A percentile compares a stretch with the other conserved stretches of the same genome.
Conservation (phyloP, 140 eudicot species). For the Bidens hawaiensis region DNA sequence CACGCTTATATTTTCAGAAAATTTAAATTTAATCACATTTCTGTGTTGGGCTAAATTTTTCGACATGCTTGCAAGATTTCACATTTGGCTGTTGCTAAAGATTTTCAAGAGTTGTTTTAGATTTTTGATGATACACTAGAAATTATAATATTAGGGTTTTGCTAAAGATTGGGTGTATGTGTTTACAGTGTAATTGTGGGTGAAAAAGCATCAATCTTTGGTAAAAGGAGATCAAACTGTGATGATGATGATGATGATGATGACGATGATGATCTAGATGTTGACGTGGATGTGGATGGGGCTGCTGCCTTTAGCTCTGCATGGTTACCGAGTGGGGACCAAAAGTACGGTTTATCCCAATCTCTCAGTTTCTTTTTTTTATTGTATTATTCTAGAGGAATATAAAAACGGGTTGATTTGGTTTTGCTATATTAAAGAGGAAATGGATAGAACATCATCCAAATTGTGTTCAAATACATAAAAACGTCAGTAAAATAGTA, state of each 20-base stretch:
- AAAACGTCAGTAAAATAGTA: not conserved
- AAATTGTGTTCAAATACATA: not conserved
- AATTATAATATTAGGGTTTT: constrained; percentile 4
- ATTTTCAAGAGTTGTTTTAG: not conserved
- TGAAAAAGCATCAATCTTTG: constrained; percentile 53
- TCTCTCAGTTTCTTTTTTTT: not conserved
- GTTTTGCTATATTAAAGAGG: not conserved
- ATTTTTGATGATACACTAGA: not conserved
- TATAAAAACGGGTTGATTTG: not conserved
- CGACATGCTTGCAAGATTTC: not conserved
- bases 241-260: constrained; percentile 47
- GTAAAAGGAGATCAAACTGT: constrained; percentile 32
- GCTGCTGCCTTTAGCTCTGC: constrained; percentile 59
- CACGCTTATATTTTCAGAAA: not conserved
- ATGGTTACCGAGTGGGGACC: constrained; percentile 52
- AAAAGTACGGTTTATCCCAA: constrained; percentile 44
- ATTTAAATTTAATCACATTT: not conserved
- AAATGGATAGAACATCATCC: not conserved
- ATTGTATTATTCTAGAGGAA: not conserved
- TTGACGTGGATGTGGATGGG: constrained; percentile 40
- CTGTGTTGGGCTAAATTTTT: not conserved
- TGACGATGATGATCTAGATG: constrained; percentile 47
- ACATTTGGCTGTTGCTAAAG: constrained; percentile 7
- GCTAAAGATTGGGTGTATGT: constrained; percentile 3
- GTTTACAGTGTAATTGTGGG: constrained; percentile 74